Evolutionary conservation across 306 rosid species (phyloP), one percentile per base, ranked within the genome.

Genomic region (Ormosia semicastrata): DNA sequence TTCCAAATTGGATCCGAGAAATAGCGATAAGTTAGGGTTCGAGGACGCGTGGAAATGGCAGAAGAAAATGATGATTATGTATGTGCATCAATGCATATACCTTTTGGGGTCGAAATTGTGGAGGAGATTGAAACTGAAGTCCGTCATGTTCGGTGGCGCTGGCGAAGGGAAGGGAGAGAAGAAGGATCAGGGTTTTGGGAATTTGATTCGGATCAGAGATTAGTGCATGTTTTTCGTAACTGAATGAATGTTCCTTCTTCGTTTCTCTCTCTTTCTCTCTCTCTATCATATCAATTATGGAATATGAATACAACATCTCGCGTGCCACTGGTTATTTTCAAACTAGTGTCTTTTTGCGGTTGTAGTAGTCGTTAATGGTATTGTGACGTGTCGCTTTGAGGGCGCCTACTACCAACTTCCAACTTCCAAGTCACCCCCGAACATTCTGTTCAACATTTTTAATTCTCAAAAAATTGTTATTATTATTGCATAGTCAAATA

Each of bases 91-190:
- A 14, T 10, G 14, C 13, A 8, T 8, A 14, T 89, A 92, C 94
- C 95, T 88, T 60, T 75, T 85, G 12, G 85, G 87, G 33, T 89
- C 79, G 72, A 85, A 83, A 70, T 65, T 81, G 90, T 91, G 92
- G 88, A 82, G 88, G 88, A 86, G 71, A 75, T 80, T 82, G 86
- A 74, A 87, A 72, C 68, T 56, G 81, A 76, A 75, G n/a, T 84
- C 90, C 95, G 83, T 40, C 90, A 90, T 94, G n/a, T 43, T 59
- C 86, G 90, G 83, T 43, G 24, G 62, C 6, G 43, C 39, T 52
- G 76, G 71, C 72, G 50, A 24, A 5, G 2, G 50, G 9, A 37
- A 53, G 71, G 41, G 63, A 58, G 10, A n/a, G 54, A 34, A 44
- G 59, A 67, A 67, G 49, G 60, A 71, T 77, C 17, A 66, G 85